Evolutionary conservation across 306 rosid genomes (phyloP).

Genomic region (Citrullus colocynthis): DNA sequence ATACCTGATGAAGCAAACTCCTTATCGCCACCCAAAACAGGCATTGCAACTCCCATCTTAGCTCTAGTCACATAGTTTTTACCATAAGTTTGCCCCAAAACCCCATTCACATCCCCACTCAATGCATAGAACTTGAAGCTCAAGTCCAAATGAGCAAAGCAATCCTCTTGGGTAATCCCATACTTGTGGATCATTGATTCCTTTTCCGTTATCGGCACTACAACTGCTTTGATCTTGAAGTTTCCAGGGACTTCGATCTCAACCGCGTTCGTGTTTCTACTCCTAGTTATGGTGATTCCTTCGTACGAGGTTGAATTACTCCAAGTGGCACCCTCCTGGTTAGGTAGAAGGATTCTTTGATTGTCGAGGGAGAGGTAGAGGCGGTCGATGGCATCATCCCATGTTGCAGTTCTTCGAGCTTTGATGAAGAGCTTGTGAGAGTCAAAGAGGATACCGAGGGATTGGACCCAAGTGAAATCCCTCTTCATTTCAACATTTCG

Average conservation of each 20-base stretch:
- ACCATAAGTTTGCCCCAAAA: slow-evolving; percentile 51
- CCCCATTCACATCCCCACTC: slow-evolving; percentile 36
- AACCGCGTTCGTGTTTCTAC: slow-evolving; percentile 10
- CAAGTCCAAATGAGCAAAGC: slow-evolving; percentile 56
- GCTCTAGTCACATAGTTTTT: slow-evolving; percentile 19
- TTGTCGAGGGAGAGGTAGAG: slow-evolving; percentile 29
- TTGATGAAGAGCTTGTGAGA: slow-evolving; percentile 36
- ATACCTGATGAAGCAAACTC: slow-evolving; percentile 22
- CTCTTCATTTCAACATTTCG: slow-evolving; percentile 35
- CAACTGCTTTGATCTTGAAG: slow-evolving; percentile 36
- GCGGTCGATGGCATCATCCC: slow-evolving; percentile 40
- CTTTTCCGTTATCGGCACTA: slow-evolving; percentile 48
- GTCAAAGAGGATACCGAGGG: slow-evolving; percentile 43
- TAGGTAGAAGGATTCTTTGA: slow-evolving; percentile 17
- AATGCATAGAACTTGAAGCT: slow-evolving; percentile 48
- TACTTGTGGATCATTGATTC: slow-evolving; percentile 47
- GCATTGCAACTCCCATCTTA: slow-evolving; percentile 34
- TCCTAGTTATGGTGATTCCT: slow-evolving; percentile 8
- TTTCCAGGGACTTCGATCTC: slow-evolving; percentile 20
- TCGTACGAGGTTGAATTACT: neutral
- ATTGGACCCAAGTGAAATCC: slow-evolving; percentile 55
- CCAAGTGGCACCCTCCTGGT: neutral
- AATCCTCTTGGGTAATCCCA: slow-evolving; percentile 44
- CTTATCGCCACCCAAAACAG: slow-evolving; percentile 26
- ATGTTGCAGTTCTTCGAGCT: slow-evolving; percentile 25